A percentile compares a stretch with the other conserved stretches of the same genome.
phyloP scores from a whole-genome alignment of 2,329 filamentous ascomycete species.

The Colletotrichum acutatum region DNA sequence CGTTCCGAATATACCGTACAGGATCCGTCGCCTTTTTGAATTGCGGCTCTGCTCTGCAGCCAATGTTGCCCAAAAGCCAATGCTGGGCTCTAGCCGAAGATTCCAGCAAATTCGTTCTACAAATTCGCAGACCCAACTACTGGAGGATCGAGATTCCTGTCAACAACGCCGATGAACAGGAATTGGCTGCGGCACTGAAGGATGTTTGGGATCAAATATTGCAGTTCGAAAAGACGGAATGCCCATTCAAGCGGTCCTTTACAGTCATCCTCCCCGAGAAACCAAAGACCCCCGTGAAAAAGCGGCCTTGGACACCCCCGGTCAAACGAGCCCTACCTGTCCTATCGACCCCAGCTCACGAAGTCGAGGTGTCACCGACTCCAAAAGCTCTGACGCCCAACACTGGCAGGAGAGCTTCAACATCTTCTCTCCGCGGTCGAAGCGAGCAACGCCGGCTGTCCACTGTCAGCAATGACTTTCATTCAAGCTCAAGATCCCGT shows the following conservation, averaged over 20 bases:
- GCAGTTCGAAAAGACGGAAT: constrained; percentile 88
- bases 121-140: constrained; percentile 84
- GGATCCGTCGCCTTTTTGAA: constrained; percentile 89
- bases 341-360: constrained; percentile 45
- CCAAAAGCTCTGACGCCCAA: constrained; percentile 28
- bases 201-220: constrained; percentile 77
- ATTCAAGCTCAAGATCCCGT: constrained; percentile 11
- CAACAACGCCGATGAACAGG: constrained; percentile 69
- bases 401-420: constrained; percentile 23
- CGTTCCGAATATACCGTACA: constrained; percentile 85
- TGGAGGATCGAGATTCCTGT: constrained; percentile 90
- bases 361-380: constrained; percentile 44
- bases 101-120: constrained; percentile 84
- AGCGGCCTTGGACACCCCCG: constrained; percentile 74
- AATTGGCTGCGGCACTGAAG: constrained; percentile 74
- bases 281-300: constrained; percentile 72
- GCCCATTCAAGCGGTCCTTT: constrained; percentile 84
- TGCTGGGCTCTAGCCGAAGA: constrained; percentile 92
- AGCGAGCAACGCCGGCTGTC: constrained; percentile 28
- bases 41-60: constrained; percentile 84
- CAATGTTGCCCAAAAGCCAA: constrained; percentile 89
- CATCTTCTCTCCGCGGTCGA: constrained; percentile 19
- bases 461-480: constrained; percentile 23
- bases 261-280: constrained; percentile 78
- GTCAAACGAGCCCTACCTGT: constrained; percentile 46